These are phyloP conservation scores for Amanita thiersii DNA, from an alignment of 768 basidiomycete species.

Conservation along the genomic window DNA sequence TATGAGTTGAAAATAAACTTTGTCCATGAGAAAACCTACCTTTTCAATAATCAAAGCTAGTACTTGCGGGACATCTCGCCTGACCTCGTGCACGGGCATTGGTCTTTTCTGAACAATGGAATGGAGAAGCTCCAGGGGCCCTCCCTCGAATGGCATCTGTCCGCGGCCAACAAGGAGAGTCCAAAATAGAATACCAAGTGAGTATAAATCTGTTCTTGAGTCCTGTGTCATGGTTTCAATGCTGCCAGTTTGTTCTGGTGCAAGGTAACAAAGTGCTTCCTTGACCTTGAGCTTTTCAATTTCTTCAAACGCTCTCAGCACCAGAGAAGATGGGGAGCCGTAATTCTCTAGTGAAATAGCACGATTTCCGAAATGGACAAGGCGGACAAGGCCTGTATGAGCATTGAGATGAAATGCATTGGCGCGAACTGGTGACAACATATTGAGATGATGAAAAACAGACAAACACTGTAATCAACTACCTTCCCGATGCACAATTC, in stretches of 20 bases:
- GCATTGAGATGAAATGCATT: slow-evolving; percentile 72
- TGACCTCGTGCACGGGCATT: slow-evolving; percentile 69
- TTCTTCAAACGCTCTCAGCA: slow-evolving; percentile 53
- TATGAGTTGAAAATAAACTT: slow-evolving; percentile 6
- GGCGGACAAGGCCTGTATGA: slow-evolving; percentile 58
- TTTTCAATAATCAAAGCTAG: slow-evolving; percentile 65
- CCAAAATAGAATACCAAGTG: slow-evolving; percentile 68
- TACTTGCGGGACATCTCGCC: slow-evolving; percentile 66
- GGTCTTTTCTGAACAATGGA: slow-evolving; percentile 66
- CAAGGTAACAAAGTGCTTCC: slow-evolving; percentile 67
- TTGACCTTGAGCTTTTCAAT: slow-evolving; percentile 62
- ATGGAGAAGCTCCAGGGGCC: slow-evolving; percentile 55
- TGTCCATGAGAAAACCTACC: slow-evolving; percentile 20
- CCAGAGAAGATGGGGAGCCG: slow-evolving; percentile 64
- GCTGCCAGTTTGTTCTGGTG: slow-evolving; percentile 71
- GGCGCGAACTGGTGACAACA: slow-evolving; percentile 43
- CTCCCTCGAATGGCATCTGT: slow-evolving; percentile 55
- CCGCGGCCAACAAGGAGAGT: slow-evolving; percentile 65
- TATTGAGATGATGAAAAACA: slow-evolving; percentile 5
- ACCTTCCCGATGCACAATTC: slow-evolving; percentile 67
- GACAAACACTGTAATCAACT: background rate
- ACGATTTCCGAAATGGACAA: slow-evolving; percentile 72
- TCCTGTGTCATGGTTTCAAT: slow-evolving; percentile 67
- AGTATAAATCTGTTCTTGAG: slow-evolving; percentile 68
- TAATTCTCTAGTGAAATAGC: slow-evolving; percentile 63